Percentiles rank a stretch among this genome's conserved stretches.
phyloP scores from a whole-genome alignment of 164 flowering plant species.

The Cinnamomum micranthum region DNA sequence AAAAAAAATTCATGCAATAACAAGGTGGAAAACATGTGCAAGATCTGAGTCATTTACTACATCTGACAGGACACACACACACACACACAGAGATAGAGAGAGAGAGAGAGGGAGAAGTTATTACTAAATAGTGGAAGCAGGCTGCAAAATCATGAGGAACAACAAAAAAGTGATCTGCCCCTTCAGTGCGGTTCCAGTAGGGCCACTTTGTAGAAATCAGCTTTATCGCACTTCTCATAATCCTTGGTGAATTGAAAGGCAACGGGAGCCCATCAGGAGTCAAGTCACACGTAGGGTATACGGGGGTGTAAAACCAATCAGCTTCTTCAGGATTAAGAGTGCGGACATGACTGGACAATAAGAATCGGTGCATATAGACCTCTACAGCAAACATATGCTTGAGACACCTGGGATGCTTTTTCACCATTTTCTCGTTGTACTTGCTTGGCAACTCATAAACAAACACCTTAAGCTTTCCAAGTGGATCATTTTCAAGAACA shows the following conservation, averaged over 20 bases:
- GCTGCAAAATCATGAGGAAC: constrained; percentile 95
- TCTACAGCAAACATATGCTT: constrained; percentile 98
- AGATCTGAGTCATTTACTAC: not conserved
- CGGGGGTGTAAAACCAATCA: constrained; percentile 96
- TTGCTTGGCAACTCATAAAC: constrained; percentile 97
- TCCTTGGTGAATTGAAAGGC: constrained; percentile 94
- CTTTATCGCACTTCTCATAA: constrained; percentile 98
- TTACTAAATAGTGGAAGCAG: constrained; percentile 94
- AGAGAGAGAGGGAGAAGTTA: too few species aligned
- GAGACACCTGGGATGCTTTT: constrained; percentile 87
- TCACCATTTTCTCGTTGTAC: constrained; percentile 85
- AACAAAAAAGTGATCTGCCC: constrained; percentile 93
- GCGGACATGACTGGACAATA: constrained; percentile 83
- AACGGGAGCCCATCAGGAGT: constrained; percentile 91
- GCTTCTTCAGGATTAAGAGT: constrained; percentile 95
- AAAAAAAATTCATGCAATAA: not conserved
- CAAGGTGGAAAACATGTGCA: not conserved
- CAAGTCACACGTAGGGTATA: constrained; percentile 88
- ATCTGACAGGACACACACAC: not conserved
- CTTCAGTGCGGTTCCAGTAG: constrained; percentile 92
- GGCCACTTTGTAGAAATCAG: constrained; percentile 95
- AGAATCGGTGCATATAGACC: constrained; percentile 92
- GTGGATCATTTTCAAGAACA: constrained; percentile 95
- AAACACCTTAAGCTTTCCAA: constrained; percentile 91
- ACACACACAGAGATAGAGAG: too few species aligned